Base-by-base conservation (phyloP, 345 rosid species). In the Ceriops tagal region DNA sequence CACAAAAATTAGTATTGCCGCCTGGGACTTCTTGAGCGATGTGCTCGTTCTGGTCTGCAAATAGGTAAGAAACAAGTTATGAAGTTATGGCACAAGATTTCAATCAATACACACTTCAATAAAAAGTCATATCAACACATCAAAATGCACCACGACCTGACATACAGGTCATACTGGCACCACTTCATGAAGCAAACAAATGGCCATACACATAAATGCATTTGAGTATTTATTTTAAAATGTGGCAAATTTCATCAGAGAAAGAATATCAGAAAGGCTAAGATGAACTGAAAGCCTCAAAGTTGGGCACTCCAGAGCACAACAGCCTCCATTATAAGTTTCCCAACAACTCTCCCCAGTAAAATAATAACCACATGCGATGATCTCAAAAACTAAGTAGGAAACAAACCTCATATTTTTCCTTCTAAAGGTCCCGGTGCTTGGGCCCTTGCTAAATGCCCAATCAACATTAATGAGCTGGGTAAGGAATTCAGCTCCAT, bases 361-460 rank as follows among this genome's bases (percentile, higher is more conserved):
- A 43, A 43, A 13, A 26, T 39, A 34, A 7, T 8, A 34, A n/a
- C 43, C 4, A 34, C 19, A 8, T 15, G 57, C 30, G 0, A 70
- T 24, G 4, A 53, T 30, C 24, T 11, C 31, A 56, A 55, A 55
- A 58, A 30, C 58, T 61, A 55, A 18, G 26, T 61, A 39, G 2
- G 39, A 21, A 59, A 83, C 86, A 76, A 74, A 86, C 93, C 93
- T 88, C 81, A 32, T 59, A 58, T 80, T 90, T 79, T 81, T 86
- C 75, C 91, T 81, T 76, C 68, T 85, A 58, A 65, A 81, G 61
- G 85, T 69, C 47, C 84, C 83, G 52, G 65, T 65, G 46, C 26
- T 64, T 16, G 93, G 93, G 18, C 93, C 96, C 62, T 78, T 86
- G 81, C 92, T 79, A 79, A 90, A 86, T 57, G 93, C 96, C 93